phyloP scores from a whole-genome alignment of 768 basidiomycete species.

The Sutorius australiensis region DNA sequence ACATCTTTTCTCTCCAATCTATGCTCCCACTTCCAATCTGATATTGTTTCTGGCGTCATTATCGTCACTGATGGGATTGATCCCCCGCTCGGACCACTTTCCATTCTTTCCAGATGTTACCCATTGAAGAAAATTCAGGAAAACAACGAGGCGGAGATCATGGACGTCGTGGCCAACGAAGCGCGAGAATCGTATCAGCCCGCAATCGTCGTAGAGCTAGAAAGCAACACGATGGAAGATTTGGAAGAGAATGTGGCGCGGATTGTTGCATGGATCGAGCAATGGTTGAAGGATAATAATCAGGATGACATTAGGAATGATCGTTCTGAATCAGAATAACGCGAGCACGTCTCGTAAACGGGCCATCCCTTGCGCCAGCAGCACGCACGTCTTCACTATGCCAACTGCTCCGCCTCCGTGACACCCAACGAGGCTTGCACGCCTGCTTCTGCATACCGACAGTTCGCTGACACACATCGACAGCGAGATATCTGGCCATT shows the following conservation, averaged over 20 bases:
- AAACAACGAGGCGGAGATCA: constrained; percentile 98
- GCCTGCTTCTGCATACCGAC: background rate
- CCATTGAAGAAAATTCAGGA: constrained; percentile 93
- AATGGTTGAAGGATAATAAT: constrained; percentile 47
- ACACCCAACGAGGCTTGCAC: constrained; percentile 7
- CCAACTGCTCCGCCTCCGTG: background rate
- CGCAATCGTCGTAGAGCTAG: constrained; percentile 84
- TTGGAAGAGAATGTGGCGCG: constrained; percentile 83
- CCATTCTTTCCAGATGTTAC: constrained; percentile 57
- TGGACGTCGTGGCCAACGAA: constrained; percentile 88
- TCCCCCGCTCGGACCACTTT: background rate
- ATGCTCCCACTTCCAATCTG: background rate
- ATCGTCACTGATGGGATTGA: background rate
- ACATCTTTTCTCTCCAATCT: background rate
- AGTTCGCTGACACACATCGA: background rate
- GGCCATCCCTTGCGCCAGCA: background rate
- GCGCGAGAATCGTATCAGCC: constrained; percentile 79
- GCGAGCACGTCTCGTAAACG: background rate
- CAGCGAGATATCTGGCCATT: background rate
- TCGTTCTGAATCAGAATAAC: background rate
- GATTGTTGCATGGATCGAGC: constrained; percentile 82
- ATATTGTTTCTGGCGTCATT: background rate
- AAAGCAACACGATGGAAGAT: constrained; percentile 73
- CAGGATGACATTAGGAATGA: background rate
- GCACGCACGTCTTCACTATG: background rate